These are phyloP conservation scores for Amanita pallidorosea DNA, from an alignment of 768 basidiomycete species.

Conservation along the genomic window DNA sequence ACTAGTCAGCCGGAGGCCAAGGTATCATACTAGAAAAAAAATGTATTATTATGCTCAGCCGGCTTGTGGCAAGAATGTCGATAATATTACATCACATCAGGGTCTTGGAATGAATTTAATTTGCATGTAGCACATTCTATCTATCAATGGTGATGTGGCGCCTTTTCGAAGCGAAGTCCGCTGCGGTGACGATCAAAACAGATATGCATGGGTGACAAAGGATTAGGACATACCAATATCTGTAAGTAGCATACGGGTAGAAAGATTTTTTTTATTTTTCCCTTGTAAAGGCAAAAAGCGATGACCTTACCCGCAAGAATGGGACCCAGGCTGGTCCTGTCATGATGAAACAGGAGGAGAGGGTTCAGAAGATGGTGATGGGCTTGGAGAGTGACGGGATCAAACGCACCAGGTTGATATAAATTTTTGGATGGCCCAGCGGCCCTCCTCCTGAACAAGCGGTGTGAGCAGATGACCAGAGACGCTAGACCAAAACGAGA, in stretches of 20 bases:
- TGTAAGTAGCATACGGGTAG: conserved; percentile 8
- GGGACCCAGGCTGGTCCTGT: conserved; percentile 82
- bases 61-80: conserved; percentile 13
- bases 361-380: background rate
- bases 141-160: conserved; percentile 55
- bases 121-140: conserved; percentile 3
- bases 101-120: background rate
- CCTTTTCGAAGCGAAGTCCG: conserved; percentile 85
- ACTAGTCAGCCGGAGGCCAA: conserved; percentile 32
- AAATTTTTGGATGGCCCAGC: conserved; percentile 94
- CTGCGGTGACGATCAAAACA: conserved; percentile 29
- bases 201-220: background rate
- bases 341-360: conserved; percentile 6
- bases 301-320: conserved; percentile 75
- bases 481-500: background rate
- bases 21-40: conserved; percentile 38
- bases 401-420: conserved; percentile 80
- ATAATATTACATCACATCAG: background rate
- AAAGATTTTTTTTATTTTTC: background rate
- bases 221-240: conserved; percentile 24
- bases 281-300: conserved; percentile 3
- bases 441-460: conserved; percentile 70
- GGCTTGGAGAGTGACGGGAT: background rate
- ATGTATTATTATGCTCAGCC: conserved; percentile 42
- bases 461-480: conserved; percentile 1